These are phyloP conservation scores for Favolaschia claudopus DNA, from an alignment of 768 basidiomycete species.

Conservation along the genomic window DNA sequence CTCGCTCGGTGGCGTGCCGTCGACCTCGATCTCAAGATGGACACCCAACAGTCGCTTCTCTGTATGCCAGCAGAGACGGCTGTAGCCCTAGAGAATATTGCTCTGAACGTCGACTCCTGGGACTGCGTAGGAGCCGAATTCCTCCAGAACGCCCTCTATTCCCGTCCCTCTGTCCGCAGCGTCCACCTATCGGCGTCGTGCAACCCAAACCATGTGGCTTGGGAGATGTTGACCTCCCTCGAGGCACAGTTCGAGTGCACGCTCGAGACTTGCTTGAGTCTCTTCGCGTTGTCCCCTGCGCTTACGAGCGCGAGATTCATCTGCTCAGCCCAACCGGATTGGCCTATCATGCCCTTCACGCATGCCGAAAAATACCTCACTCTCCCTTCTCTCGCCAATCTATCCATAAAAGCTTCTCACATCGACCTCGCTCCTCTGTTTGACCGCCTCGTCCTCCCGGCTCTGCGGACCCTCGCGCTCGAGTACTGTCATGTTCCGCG, in stretches of 20 bases:
- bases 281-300: conserved; percentile 8
- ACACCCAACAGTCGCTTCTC: conserved; percentile 12
- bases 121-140: conserved; percentile 14
- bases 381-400: conserved; percentile 12
- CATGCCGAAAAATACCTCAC: conserved; percentile 11
- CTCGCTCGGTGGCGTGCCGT: conserved; percentile 17
- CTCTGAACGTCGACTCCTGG: conserved; percentile 22
- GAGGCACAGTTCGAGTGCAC: conserved; percentile 18
- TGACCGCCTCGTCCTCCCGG: conserved; percentile 19
- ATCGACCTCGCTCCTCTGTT: conserved; percentile 17
- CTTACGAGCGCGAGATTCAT: conserved; percentile 14
- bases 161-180: conserved; percentile 17
- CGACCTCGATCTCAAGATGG: conserved; percentile 9
- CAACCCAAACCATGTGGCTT: neutral
- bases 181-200: neutral
- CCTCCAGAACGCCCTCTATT: conserved; percentile 15
- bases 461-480: conserved; percentile 11
- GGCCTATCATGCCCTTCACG: conserved; percentile 8
- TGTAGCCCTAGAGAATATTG: conserved; percentile 14
- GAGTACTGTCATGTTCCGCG: conserved; percentile 19
- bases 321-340: conserved; percentile 19
- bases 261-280: conserved; percentile 15
- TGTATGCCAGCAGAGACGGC: neutral
- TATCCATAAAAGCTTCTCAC: conserved; percentile 14
- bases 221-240: conserved; percentile 16